Percentiles rank a stretch among this genome's conserved stretches.
Conservation (phyloP, 108 stramenopile species). For the Pseudonitzschia multiseries region DNA sequence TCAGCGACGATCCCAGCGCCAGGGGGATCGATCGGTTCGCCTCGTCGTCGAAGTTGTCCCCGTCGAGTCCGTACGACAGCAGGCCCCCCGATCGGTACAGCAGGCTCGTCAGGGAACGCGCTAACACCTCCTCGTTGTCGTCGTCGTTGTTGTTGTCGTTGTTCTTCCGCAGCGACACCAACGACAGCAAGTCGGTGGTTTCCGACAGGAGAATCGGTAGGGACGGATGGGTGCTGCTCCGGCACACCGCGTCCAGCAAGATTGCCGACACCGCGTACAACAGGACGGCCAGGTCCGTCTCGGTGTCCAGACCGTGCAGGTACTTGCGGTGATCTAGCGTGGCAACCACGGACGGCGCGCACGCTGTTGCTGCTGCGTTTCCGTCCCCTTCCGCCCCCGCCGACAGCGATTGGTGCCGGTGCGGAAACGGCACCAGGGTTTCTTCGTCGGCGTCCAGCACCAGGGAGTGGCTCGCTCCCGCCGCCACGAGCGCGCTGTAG, state of each 20-base stretch:
- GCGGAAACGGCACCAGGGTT: conserved; percentile 50
- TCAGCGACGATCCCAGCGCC: conserved; percentile 48
- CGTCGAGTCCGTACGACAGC: conserved; percentile 31
- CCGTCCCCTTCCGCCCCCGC: background rate
- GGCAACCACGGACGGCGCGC: conserved; percentile 22
- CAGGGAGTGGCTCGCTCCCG: conserved; percentile 51
- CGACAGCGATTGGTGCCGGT: background rate
- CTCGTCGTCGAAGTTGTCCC: conserved; percentile 5
- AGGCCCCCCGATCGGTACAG: conserved; percentile 17
- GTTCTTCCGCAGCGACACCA: background rate
- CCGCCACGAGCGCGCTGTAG: conserved; percentile 49
- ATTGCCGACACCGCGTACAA: conserved; percentile 38
- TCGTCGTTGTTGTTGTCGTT: background rate
- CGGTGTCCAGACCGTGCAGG: conserved; percentile 14
- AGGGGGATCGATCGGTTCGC: conserved; percentile 53
- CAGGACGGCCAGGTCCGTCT: background rate
- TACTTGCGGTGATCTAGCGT: conserved; percentile 39
- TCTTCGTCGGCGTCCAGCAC: conserved; percentile 66
- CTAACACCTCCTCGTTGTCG: background rate
- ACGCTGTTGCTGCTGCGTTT: background rate
- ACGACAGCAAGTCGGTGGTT: background rate
- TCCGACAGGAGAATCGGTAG: background rate
- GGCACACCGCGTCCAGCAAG: conserved; percentile 23
- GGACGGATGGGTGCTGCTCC: conserved; percentile 16
- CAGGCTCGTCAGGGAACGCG: background rate